phyloP scores from a whole-genome alignment of 2,329 filamentous ascomycete genomes.

The Colletotrichum abscissum region DNA sequence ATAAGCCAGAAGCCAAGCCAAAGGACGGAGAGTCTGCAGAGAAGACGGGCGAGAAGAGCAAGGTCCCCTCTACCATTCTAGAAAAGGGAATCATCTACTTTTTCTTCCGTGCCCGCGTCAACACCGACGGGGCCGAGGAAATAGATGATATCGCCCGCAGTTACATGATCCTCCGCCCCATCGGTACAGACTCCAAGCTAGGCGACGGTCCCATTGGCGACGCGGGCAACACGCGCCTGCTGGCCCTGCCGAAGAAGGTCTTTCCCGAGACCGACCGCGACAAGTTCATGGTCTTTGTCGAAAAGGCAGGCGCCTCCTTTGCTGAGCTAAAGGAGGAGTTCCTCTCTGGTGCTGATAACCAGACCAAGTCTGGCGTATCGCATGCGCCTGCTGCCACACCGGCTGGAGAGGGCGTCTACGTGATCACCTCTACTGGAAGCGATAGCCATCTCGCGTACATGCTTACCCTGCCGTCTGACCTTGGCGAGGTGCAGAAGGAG shows the following conservation, averaged over 20 bases:
- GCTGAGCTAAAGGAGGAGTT: slow-evolving; percentile 79
- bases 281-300: slow-evolving; percentile 84
- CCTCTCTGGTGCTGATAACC: slow-evolving; percentile 73
- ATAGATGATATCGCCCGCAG: slow-evolving; percentile 81
- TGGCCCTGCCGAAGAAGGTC: slow-evolving; percentile 86
- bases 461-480: slow-evolving; percentile 76
- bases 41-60: slow-evolving; percentile 20
- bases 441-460: slow-evolving; percentile 85
- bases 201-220: slow-evolving; percentile 61
- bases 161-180: slow-evolving; percentile 82
- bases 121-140: slow-evolving; percentile 74
- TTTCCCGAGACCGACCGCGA: slow-evolving; percentile 77
- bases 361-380: slow-evolving; percentile 81
- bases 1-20: not conserved
- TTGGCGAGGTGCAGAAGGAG: slow-evolving; percentile 79
- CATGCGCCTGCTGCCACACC: slow-evolving; percentile 77
- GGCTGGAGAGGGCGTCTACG: slow-evolving; percentile 88
- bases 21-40: slow-evolving; percentile 19
- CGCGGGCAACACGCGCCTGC: slow-evolving; percentile 73
- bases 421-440: slow-evolving; percentile 77
- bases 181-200: slow-evolving; percentile 76
- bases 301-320: slow-evolving; percentile 76
- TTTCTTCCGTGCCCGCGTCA: slow-evolving; percentile 84
- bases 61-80: slow-evolving; percentile 64
- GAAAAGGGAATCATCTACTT: slow-evolving; percentile 95